A percentile compares a stretch with the other conserved stretches of the same genome.
Evolutionary conservation across 2,329 filamentous ascomycete genomes (phyloP).

Genomic region (Sordariomycetes sp.): DNA sequence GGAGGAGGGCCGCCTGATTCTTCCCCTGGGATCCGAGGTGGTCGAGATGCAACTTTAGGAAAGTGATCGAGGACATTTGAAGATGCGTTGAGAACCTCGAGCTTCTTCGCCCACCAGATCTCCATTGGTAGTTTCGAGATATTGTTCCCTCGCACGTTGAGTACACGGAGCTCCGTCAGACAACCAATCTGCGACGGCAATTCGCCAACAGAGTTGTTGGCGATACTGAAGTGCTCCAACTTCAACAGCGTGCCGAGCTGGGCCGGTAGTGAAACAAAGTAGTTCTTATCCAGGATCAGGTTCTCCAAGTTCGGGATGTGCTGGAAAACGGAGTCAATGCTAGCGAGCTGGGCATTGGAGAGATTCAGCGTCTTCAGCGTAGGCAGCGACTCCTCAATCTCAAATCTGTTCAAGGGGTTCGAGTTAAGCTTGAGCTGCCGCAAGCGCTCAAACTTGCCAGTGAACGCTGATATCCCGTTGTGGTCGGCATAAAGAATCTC

Average conservation of each 20-base stretch:
- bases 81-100: constrained; percentile 90
- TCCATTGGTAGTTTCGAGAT: constrained; percentile 81
- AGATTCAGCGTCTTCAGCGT: constrained; percentile 82
- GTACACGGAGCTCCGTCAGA: constrained; percentile 69
- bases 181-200: constrained; percentile 84
- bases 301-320: constrained; percentile 83
- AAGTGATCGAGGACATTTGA: constrained; percentile 90
- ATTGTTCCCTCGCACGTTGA: constrained; percentile 92
- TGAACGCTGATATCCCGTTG: constrained; percentile 84
- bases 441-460: constrained; percentile 78
- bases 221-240: constrained; percentile 87
- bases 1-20: constrained; percentile 23
- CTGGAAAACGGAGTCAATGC: constrained; percentile 80
- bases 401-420: constrained; percentile 91
- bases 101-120: constrained; percentile 87
- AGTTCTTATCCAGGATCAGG: constrained; percentile 86
- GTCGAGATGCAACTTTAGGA: constrained; percentile 72
- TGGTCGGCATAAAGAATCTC: constrained; percentile 87
- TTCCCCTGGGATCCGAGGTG: constrained; percentile 51
- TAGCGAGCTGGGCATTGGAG: constrained; percentile 82
- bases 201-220: constrained; percentile 78
- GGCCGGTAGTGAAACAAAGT: constrained; percentile 81
- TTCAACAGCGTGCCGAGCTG: constrained; percentile 77
- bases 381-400: constrained; percentile 66
- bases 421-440: constrained; percentile 84